These are phyloP conservation scores for Kluyveromyces sp. DNA, from an alignment of 1,139 yeast genomes.

Conservation along the genomic window DNA sequence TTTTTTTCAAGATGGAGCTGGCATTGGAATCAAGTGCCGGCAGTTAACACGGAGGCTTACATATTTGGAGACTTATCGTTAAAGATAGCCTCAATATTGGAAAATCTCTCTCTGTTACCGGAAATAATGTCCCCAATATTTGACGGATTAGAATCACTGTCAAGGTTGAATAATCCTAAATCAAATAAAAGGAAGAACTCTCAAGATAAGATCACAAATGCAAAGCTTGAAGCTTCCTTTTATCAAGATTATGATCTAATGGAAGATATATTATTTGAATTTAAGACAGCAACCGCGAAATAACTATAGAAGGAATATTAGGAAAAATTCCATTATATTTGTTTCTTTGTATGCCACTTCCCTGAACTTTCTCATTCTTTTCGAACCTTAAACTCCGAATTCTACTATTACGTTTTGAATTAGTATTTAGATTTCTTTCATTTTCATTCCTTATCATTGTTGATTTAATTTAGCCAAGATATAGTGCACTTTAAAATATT, in stretches of 20 bases:
- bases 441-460: too few species aligned
- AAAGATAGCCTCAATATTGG: conserved; percentile 2
- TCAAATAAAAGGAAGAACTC: background rate
- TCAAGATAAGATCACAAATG: background rate
- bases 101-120: conserved; percentile 2
- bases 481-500: too few species aligned
- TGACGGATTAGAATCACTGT: background rate
- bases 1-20: background rate
- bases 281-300: background rate
- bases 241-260: conserved; percentile 2
- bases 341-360: too few species aligned
- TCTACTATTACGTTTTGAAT: too few species aligned
- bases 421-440: too few species aligned
- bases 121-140: conserved; percentile 1
- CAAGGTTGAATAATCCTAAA: background rate
- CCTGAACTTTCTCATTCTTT: too few species aligned
- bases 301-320: background rate
- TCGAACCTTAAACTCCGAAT: too few species aligned
- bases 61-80: conserved; percentile 2
- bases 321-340: too few species aligned
- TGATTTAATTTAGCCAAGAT: too few species aligned
- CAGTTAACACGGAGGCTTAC: background rate
- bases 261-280: conserved; percentile 1
- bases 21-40: background rate
- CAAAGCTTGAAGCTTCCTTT: background rate